Base-by-base conservation (phyloP, 164 flowering plant genomes). In the Vitis rupestris region DNA sequence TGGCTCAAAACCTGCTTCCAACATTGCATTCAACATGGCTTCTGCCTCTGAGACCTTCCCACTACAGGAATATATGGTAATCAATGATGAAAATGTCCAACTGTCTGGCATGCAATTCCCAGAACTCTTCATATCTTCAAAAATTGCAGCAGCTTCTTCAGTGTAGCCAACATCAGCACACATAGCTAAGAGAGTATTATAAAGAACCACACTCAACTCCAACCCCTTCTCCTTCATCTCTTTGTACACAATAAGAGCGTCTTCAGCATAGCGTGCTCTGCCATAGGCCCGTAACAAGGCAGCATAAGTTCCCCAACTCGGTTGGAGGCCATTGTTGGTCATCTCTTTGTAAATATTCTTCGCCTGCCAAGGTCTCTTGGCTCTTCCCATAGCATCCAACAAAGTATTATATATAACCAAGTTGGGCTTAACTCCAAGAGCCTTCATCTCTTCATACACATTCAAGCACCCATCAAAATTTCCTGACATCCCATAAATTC, bases 371-470 rank as follows among this genome's bases (percentile, higher is more conserved):
- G 98, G 98, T 80, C 97, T 86, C 83, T 79, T 87, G 14, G 96
- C 98, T 76, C 89, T 81, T 10, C 98, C 96, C 99, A 95, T 95
- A 0, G 90, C 88, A 85, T 91, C 97, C 77, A 91, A 70, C 78
- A 95, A 75, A 11, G 86, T 85, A 69, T 91, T 93, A 71, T 89
- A 95, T 6, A 82, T 71, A 49, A 79, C 84, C 79, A 85, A 66
- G 76, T 83, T 91, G 2, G 92, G 89, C 76, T 81, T 88, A 30
- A 80, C 85, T 8, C 89, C 89, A 6, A 89, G 77, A 56, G 92
- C 96, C 84, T 95, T 95, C 98, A 95, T 91, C 73, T 93, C 98
- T 78, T 95, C 87, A 74, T 82, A 95, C 37, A 93, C 93, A 82
- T 88, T 95, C 85, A 93, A 83, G 29, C 90, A 88, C 65, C 97